Base-by-base conservation (phyloP, 768 basidiomycete genomes). In the Russula brevipes region DNA sequence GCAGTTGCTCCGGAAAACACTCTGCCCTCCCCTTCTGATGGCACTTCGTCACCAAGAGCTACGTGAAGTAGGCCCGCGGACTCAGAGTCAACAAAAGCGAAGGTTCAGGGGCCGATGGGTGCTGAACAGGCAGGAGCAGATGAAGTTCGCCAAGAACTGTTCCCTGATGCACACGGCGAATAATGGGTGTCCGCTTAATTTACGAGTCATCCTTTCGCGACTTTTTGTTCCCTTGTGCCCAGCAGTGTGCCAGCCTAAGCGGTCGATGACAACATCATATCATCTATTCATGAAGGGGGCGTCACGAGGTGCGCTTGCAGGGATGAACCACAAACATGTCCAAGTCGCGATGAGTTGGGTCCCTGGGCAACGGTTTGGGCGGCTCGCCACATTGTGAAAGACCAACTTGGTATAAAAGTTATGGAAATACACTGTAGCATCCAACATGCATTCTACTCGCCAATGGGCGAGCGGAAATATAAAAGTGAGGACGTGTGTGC, bases 91-190 rank as follows among this genome's bases (percentile, higher is more conserved):
- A 64, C 55, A 36, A 54, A 49, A 16, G 42, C 41, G 33, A 66
- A 71, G 38, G 49, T 65, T 1, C 66, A 69, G 47, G 72, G 76
- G 2, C 73, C 75, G 3, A 55, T 69, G 33, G 69, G 64, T 3
- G 71, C 74, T 55, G 75, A 72, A 30, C 74, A 75, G 39, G 72
- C 70, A 1, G 74, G 75, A 57, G 76, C 73, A 46, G 76, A 76
- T 14, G 69, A 71, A 42, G 75, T 69, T 1, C 69, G 76, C n/a
- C 68, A 72, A 7, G 76, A 72, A 66, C 69, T 78, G 56, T 78
- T 75, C 71, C 75, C 75, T 5, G 70, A 73, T 44, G 68, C 63
- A 33, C 33, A 57, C 8, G 31, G 42, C 51, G 6, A 8, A 33
- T 24, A 24, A 24, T 19, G 24, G 60, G 41, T 36, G 41, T 30